Evolutionary conservation across 2,329 filamentous ascomycete species (phyloP), one percentile per base, ranked within the genome.

Genomic region (Ilyonectria robusta): DNA sequence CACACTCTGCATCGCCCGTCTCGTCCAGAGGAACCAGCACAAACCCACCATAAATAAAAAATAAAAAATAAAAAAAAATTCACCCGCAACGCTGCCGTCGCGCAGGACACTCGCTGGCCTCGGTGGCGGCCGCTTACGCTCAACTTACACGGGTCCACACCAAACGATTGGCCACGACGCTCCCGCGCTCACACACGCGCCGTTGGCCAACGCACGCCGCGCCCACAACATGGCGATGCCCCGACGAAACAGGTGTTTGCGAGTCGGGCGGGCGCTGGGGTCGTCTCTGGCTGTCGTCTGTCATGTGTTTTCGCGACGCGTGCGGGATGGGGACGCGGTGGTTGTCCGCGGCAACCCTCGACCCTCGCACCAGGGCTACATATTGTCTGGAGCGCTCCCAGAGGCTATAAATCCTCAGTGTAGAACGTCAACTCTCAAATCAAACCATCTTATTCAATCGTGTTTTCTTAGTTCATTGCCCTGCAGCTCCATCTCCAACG

Each of bases 241-340:
- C 19, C 44, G 33, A 47, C 65, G 66, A 70, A 68, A 68, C 68
- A 9, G 26, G 23, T 23, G 61, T 67, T 37, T 67, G 51, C 67
- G 61, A 54, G 33, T 47, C 59, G 26, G 17, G 19, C 53, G 44
- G n/a, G 31, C 19, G 7, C 31, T 13, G 56, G 37, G 21, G 26
- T n/a, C n/a, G 13, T 50, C 42, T 58, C 21, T 53, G 51, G 59
- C 54, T 42, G 69, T 74, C 70, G 70, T 66, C 54, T 42, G 69
- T 74, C 70, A 72, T 66, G 67, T 73, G 72, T 58, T 70, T 74
- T 69, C 72, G 72, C 69, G 72, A 72, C 70, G 69, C 67, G 70
- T 62, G 46, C 53, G 50, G 29, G 21, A 46, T 17, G 31, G 26
- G 17, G 60, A 50, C 50, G 59, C 50, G 63, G 35, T 64, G 15